These are phyloP conservation scores for Raphanus raphanistrum DNA, from an alignment of 345 rosid species.

Conservation along the genomic window DNA sequence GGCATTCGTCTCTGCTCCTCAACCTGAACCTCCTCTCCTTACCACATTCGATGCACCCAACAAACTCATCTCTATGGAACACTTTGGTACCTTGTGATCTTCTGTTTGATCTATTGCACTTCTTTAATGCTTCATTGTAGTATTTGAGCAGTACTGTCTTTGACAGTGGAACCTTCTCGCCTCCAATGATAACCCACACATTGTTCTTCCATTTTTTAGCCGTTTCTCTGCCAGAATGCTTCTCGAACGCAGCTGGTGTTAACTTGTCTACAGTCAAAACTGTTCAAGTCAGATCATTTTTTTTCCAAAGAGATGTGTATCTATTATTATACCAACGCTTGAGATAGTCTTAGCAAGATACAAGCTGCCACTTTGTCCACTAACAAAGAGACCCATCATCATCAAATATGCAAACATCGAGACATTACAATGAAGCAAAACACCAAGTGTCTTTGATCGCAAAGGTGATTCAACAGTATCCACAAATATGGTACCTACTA, in stretches of 20 bases:
- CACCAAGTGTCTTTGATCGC: too few relatives aligned
- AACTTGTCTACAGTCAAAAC: constrained; percentile 62
- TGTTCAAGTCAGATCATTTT: constrained; percentile 21
- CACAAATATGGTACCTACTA: too few relatives aligned
- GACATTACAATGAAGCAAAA: background rate
- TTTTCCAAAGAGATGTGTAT: background rate
- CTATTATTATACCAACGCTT: background rate
- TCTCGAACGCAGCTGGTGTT: constrained; percentile 97
- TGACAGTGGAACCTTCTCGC: constrained; percentile 88
- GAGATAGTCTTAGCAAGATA: background rate
- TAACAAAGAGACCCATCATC: background rate
- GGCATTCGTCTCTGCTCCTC: constrained; percentile 91
- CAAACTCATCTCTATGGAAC: constrained; percentile 90
- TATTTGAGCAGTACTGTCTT: constrained; percentile 90
- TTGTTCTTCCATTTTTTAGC: constrained; percentile 99
- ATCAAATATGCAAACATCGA: background rate
- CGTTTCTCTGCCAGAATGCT: constrained; percentile 99
- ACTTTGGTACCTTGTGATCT: constrained; percentile 69
- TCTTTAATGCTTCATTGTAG: constrained; percentile 74
- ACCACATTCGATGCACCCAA: constrained; percentile 69
- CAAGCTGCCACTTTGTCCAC: background rate
- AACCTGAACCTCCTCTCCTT: constrained; percentile 93
- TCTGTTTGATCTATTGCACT: constrained; percentile 60
- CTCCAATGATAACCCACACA: constrained; percentile 87
- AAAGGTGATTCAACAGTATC: too few relatives aligned